phyloP scores from a whole-genome alignment of 768 basidiomycete genomes.

The Clitopilus passeckerianus region DNA sequence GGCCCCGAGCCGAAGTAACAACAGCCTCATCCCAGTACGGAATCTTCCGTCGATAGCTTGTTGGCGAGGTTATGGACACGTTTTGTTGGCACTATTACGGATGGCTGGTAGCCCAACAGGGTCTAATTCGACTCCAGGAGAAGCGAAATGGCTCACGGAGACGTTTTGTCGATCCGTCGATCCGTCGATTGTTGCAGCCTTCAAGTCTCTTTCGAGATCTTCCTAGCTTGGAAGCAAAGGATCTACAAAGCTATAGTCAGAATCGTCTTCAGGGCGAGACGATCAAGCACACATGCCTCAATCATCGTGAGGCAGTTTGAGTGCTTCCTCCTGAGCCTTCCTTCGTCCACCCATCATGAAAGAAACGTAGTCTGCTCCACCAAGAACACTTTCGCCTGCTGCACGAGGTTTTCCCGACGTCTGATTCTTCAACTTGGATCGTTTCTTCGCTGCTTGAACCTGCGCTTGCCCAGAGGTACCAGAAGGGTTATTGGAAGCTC shows the following conservation, averaged over 20 bases:
- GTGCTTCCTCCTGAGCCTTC: constrained; percentile 62
- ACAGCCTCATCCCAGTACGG: too few relatives aligned
- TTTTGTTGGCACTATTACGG: too few relatives aligned
- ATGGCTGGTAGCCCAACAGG: too few relatives aligned
- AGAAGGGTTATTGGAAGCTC: constrained; percentile 10
- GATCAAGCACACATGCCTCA: background rate
- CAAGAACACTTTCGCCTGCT: constrained; percentile 43
- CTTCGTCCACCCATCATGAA: constrained; percentile 68
- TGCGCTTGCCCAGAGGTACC: constrained; percentile 24
- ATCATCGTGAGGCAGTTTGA: constrained; percentile 41
- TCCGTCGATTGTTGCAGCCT: too few relatives aligned
- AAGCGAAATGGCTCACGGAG: background rate
- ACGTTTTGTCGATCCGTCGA: too few relatives aligned
- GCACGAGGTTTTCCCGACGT: constrained; percentile 14
- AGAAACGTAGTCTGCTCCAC: constrained; percentile 73
- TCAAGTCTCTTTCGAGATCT: too few relatives aligned
- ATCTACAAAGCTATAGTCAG: too few relatives aligned
- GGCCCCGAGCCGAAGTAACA: too few relatives aligned
- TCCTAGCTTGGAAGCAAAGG: too few relatives aligned
- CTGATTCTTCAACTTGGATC: constrained; percentile 43
- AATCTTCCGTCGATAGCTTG: too few relatives aligned
- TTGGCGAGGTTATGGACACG: too few relatives aligned
- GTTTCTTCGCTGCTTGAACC: constrained; percentile 43
- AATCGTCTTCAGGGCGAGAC: too few relatives aligned
- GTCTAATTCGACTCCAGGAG: background rate